Conservation (phyloP, 164 flowering plant species). For the Magnolia changhungtana region DNA sequence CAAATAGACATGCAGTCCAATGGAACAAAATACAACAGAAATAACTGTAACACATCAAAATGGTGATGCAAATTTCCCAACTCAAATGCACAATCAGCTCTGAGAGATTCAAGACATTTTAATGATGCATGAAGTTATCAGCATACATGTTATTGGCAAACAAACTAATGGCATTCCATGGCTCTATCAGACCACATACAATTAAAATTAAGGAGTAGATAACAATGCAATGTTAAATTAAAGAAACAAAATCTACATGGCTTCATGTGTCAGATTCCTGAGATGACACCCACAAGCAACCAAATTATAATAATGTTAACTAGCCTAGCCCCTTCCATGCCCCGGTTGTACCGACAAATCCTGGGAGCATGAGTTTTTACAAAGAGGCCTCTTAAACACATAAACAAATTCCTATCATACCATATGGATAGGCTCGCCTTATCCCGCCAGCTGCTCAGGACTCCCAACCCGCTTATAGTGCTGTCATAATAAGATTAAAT, state of each 20-base stretch:
- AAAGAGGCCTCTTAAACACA: constrained; percentile 39
- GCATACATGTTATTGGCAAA: too few relatives aligned
- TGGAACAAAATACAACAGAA: too few relatives aligned
- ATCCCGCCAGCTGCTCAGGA: constrained; percentile 50
- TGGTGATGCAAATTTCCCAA: background rate
- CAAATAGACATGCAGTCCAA: too few relatives aligned
- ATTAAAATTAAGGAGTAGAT: background rate
- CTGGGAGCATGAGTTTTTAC: constrained; percentile 16
- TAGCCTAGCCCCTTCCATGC: constrained; percentile 16
- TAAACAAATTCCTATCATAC: constrained; percentile 65
- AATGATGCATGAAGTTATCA: too few relatives aligned
- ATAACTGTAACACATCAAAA: background rate
- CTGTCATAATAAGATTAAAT: constrained; percentile 52
- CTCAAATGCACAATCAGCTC: background rate
- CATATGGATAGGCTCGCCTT: constrained; percentile 20
- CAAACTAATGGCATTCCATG: background rate
- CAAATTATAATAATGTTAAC: constrained; percentile 4
- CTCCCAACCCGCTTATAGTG: constrained; percentile 60
- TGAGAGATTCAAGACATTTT: too few relatives aligned
- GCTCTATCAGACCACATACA: background rate
- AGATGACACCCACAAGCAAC: constrained; percentile 14
- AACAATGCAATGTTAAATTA: background rate
- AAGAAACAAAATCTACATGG: background rate
- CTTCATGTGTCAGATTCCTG: constrained; percentile 2
- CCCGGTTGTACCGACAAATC: constrained; percentile 9